These are phyloP conservation scores for Nakaseomyces glabratus DNA, from an alignment of 1,139 yeast genomes.

Conservation along the genomic window DNA sequence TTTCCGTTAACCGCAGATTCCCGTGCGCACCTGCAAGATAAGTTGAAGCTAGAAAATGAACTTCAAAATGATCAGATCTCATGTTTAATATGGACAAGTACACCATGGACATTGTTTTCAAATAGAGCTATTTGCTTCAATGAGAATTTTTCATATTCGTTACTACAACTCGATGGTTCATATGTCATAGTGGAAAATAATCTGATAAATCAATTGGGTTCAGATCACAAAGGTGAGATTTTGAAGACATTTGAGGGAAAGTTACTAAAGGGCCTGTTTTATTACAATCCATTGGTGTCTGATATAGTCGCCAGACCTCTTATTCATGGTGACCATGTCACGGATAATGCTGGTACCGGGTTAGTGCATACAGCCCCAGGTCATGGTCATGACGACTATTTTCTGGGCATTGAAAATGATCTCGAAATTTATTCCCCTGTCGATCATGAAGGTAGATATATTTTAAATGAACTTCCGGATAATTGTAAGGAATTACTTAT, in stretches of 20 bases:
- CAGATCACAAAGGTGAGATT: slow-evolving; percentile 18
- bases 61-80: slow-evolving; percentile 9
- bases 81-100: slow-evolving; percentile 83
- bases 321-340: slow-evolving; percentile 74
- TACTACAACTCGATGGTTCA: slow-evolving; percentile 33
- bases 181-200: slow-evolving; percentile 42
- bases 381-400: slow-evolving; percentile 90
- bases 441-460: slow-evolving; percentile 61
- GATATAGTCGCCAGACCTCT: slow-evolving; percentile 43
- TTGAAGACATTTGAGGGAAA: slow-evolving; percentile 36
- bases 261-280: slow-evolving; percentile 38
- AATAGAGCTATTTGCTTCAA: slow-evolving; percentile 78
- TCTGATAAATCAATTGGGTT: slow-evolving; percentile 33
- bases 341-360: slow-evolving; percentile 81
- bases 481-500: slow-evolving; percentile 27
- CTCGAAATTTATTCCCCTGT: slow-evolving; percentile 68
- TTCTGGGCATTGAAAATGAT: slow-evolving; percentile 51
- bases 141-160: slow-evolving; percentile 47
- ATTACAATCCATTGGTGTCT: slow-evolving; percentile 49
- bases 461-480: slow-evolving; percentile 18
- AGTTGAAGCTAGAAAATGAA: slow-evolving; percentile 7
- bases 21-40: slow-evolving; percentile 8
- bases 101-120: slow-evolving; percentile 95
- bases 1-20: slow-evolving; percentile 44
- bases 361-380: slow-evolving; percentile 97